Percentiles rank a stretch among this genome's conserved stretches.
phyloP scores from a whole-genome alignment of 306 rosid species.

The Fagus crenata region DNA sequence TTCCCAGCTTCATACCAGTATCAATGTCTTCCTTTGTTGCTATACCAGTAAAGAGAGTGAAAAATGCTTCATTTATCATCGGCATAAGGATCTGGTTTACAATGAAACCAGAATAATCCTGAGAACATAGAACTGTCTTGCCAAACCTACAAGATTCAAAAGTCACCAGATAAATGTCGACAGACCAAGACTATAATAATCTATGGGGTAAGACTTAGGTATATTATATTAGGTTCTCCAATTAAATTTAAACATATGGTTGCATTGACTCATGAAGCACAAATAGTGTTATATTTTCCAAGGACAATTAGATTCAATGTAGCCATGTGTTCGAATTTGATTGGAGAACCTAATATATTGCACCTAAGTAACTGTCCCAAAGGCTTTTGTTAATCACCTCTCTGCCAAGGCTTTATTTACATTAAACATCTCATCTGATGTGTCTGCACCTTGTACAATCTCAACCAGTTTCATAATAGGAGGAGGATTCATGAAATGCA shows the following conservation, averaged over 20 bases:
- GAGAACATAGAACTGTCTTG: conserved; percentile 56
- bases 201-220: not conserved
- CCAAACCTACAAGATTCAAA: conserved; percentile 40
- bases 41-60: conserved; percentile 63
- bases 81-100: conserved; percentile 89
- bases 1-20: conserved; percentile 84
- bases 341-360: too few species aligned
- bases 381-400: conserved; percentile 45
- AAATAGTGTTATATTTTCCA: too few species aligned
- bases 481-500: conserved; percentile 99
- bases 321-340: too few species aligned
- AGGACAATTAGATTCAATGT: too few species aligned
- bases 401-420: conserved; percentile 69
- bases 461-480: conserved; percentile 86
- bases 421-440: conserved; percentile 70
- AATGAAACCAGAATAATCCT: conserved; percentile 81
- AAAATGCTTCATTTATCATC: conserved; percentile 91
- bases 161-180: conserved; percentile 5
- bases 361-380: too few species aligned
- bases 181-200: conserved; percentile 1
- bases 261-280: too few species aligned
- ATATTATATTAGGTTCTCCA: too few species aligned
- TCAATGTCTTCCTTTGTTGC: conserved; percentile 92
- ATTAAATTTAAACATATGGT: too few species aligned
- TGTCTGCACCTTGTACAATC: conserved; percentile 78